Evolutionary conservation across 345 rosid genomes (phyloP), one percentile per base, ranked within the genome.

Genomic region (Geranium brycei): DNA sequence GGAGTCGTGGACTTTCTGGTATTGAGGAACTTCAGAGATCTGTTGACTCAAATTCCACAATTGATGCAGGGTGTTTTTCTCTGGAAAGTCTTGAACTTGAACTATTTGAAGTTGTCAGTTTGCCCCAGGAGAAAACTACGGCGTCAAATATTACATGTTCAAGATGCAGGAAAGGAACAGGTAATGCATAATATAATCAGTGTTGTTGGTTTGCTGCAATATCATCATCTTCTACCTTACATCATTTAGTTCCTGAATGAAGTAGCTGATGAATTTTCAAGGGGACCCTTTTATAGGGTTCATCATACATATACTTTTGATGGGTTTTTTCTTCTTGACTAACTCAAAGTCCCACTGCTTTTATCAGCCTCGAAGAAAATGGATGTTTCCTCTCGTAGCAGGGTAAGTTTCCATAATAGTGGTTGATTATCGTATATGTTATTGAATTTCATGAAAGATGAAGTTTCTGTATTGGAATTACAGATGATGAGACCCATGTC

Each of bases 21-120:
- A 58, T 59, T 62, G 68, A 66, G 62, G 74, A 72, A 19, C 3
- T 65, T 12, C 60, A 69, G 69, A 63, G 71, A 59, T 72, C 78
- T 63, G 60, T 60, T 58, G 80, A 65, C 7, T 72, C 81, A 18
- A 69, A 64, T 62, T 62, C 71, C 7, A 38, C 63, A 1, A 19
- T 59, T 17, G 57, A 61, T 51, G 47, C 65, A 60, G 79, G 62
- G 31, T 17, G 61, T 41, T 72, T 31, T 66, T 72, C 80, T 55
- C 78, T 81, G 58, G 71, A 72, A 19, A 69, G 73, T 66, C 85
- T 81, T 53, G 85, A 83, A 72, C 60, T 64, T 68, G 80, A 70
- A 68, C 72, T 81, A 56, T 77, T 79, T 72, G 77, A 72, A 66
- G 81, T 72, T 70, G 58, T 75, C 57, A 75, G 69, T 67, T 58